Evolutionary conservation across 768 basidiomycete genomes (phyloP).

Genomic region (Phanerochaete sordida): DNA sequence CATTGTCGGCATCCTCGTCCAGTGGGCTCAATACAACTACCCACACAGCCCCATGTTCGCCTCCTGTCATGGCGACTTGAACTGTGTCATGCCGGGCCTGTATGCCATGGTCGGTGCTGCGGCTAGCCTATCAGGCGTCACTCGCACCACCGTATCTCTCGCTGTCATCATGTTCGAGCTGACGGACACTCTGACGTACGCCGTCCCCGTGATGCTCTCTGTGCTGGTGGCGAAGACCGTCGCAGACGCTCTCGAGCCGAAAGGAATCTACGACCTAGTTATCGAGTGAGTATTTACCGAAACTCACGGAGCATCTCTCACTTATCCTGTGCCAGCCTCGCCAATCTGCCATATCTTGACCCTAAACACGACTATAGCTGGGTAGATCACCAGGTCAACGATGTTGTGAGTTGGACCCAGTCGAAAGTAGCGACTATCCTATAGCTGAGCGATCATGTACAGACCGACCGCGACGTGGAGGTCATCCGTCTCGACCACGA

Average conservation of each 20-base stretch:
- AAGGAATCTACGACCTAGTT: slow-evolving; percentile 95
- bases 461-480: slow-evolving; percentile 69
- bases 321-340: slow-evolving; percentile 41
- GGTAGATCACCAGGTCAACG: slow-evolving; percentile 70
- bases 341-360: slow-evolving; percentile 90
- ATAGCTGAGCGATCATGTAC: neutral
- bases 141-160: slow-evolving; percentile 89
- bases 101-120: slow-evolving; percentile 98
- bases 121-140: slow-evolving; percentile 92
- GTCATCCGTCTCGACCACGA: slow-evolving; percentile 65
- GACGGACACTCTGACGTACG: slow-evolving; percentile 90
- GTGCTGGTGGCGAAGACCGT: slow-evolving; percentile 90
- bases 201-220: slow-evolving; percentile 83
- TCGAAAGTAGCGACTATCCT: neutral
- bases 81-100: slow-evolving; percentile 85
- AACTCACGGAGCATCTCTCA: no score
- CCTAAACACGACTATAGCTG: slow-evolving; percentile 87
- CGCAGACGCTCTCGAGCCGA: slow-evolving; percentile 84
- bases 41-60: slow-evolving; percentile 62
- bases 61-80: slow-evolving; percentile 56
- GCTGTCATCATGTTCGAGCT: slow-evolving; percentile 94
- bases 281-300: slow-evolving; percentile 56
- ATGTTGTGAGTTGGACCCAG: slow-evolving; percentile 60
- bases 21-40: slow-evolving; percentile 65
- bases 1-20: slow-evolving; percentile 77